phyloP scores from a whole-genome alignment of 495 filamentous ascomycete species.

The Neurospora discreta region DNA sequence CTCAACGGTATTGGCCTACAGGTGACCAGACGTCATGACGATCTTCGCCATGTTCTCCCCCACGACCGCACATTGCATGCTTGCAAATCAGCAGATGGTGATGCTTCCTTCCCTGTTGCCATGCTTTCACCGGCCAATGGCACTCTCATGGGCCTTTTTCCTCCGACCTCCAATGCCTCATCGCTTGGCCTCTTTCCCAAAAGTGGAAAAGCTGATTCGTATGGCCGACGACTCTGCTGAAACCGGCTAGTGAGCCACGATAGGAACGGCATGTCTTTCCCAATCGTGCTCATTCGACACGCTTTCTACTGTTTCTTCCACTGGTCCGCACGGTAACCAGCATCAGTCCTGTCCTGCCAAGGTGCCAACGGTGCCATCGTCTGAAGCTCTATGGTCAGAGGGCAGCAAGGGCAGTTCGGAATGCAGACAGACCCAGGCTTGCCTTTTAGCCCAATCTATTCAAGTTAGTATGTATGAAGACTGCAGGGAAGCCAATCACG shows the following conservation, averaged over 20 bases:
- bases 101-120: conserved; percentile 13
- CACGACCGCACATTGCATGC: neutral
- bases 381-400: conserved; percentile 1
- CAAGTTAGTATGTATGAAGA: neutral
- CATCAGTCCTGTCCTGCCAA: neutral
- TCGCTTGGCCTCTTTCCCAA: neutral
- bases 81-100: neutral
- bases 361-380: neutral
- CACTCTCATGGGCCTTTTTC: neutral
- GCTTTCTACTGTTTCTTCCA: neutral
- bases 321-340: neutral
- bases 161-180: neutral
- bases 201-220: neutral
- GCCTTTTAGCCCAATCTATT: conserved; percentile 11
- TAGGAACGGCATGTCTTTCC: conserved; percentile 8
- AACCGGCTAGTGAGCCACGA: conserved; percentile 8
- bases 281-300: neutral
- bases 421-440: conserved; percentile 5
- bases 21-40: neutral
- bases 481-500: conserved; percentile 9
- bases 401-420: neutral
- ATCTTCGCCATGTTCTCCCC: conserved; percentile 1
- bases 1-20: neutral
- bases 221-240: conserved; percentile 2
- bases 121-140: conserved; percentile 7